Evolutionary conservation across 2,329 filamentous ascomycete genomes (phyloP).

Genomic region (Tothia fuscella): DNA sequence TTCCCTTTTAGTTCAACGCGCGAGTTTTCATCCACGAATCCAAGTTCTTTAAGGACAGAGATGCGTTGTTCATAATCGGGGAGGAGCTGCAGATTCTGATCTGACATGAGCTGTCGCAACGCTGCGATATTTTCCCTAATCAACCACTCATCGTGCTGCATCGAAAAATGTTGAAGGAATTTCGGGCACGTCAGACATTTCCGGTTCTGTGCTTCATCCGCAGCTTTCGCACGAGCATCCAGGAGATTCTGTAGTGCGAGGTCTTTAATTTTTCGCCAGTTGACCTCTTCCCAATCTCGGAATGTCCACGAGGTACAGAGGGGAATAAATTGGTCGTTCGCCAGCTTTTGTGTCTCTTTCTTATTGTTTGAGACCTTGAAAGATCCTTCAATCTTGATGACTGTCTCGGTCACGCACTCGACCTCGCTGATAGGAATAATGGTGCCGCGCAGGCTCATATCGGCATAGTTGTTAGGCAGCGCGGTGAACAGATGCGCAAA

Average conservation of each 20-base stretch:
- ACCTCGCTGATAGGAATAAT: constrained; percentile 66
- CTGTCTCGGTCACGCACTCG: constrained; percentile 68
- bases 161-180: constrained; percentile 90
- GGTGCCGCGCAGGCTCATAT: constrained; percentile 55
- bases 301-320: constrained; percentile 64
- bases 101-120: constrained; percentile 78
- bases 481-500: constrained; percentile 58
- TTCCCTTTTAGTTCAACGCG: constrained; percentile 95
- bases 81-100: constrained; percentile 89
- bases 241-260: constrained; percentile 70
- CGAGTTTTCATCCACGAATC: constrained; percentile 77
- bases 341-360: constrained; percentile 42
- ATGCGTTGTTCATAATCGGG: constrained; percentile 96
- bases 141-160: constrained; percentile 94
- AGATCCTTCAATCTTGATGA: constrained; percentile 38
- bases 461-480: constrained; percentile 52
- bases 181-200: constrained; percentile 58
- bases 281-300: constrained; percentile 70
- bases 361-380: constrained; percentile 25
- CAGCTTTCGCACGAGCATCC: constrained; percentile 55
- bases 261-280: constrained; percentile 72
- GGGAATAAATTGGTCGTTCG: constrained; percentile 55
- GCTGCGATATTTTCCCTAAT: constrained; percentile 88
- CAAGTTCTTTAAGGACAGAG: constrained; percentile 78
- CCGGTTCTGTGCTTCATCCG: constrained; percentile 49